phyloP scores from a whole-genome alignment of 164 flowering plant species.

The Saururus chinensis region DNA sequence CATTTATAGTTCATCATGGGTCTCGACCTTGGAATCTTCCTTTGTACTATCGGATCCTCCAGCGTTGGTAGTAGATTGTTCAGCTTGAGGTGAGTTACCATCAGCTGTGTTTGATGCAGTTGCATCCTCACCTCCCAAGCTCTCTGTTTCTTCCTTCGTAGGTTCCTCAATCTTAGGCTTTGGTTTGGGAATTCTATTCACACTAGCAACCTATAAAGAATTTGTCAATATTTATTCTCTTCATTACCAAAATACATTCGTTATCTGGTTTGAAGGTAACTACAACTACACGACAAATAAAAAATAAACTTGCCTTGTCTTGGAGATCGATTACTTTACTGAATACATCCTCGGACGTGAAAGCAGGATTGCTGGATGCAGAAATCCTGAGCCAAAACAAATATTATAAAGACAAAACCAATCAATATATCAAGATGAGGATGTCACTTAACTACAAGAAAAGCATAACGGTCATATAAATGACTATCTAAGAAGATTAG shows the following conservation, averaged over 20 bases:
- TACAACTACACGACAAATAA: neutral
- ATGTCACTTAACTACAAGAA: too few relatives aligned
- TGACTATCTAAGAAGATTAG: too few relatives aligned
- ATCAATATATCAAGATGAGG: neutral
- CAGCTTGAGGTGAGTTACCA: conserved; percentile 11
- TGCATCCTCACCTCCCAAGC: conserved; percentile 9
- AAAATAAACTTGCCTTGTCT: conserved; percentile 47
- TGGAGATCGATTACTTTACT: conserved; percentile 45
- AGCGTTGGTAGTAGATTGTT: conserved; percentile 11
- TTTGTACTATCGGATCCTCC: conserved; percentile 7
- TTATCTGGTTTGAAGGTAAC: neutral
- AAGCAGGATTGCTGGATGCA: conserved; percentile 43
- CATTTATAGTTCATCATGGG: conserved; percentile 19
- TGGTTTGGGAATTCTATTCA: conserved; percentile 85
- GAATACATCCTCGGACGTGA: conserved; percentile 75
- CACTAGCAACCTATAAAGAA: conserved; percentile 41
- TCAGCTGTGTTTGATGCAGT: conserved; percentile 10
- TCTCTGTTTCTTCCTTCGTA: conserved; percentile 45
- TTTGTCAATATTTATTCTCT: neutral
- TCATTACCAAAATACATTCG: neutral
- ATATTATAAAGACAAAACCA: neutral
- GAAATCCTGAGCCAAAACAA: conserved; percentile 38
- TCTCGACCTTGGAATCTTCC: conserved; percentile 3
- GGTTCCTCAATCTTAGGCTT: conserved; percentile 87
- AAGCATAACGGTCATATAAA: too few relatives aligned